Evolutionary conservation across 495 filamentous ascomycete species (phyloP), one percentile per base, ranked within the genome.

Genomic region (Aspergillus heteromorphus): DNA sequence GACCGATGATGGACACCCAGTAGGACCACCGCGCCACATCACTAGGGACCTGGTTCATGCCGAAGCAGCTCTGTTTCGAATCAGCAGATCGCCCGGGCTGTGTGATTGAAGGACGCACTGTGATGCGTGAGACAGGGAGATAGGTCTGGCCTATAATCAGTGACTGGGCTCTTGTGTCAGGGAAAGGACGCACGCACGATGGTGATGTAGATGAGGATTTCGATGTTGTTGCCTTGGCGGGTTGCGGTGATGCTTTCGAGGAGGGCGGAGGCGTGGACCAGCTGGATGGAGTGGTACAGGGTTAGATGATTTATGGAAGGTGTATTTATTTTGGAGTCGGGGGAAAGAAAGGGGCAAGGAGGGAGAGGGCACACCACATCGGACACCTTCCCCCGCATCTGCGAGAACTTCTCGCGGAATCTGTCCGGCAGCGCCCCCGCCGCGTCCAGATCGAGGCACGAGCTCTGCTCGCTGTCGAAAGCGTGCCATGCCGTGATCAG

Each of bases 181-280:
- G 31, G 23, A 14, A 40, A 19, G 29, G 16, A 2, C 23, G 6
- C 21, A 53, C 57, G 21, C 29, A 63, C 60, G 31, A 63, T 60
- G 34, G 52, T 63, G 16, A 63, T 57, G 17, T 57, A 51, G 4
- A 57, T 57, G 4, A 63, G 29, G 31, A 56, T 53, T 23, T 51
- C 48, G 41, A 63, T 63, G 47, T 63, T 57, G 23, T 63, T 48
- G 14, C 60, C 60, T 29, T 63, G 53, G 17, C 49, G 53, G 1
- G 60, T 60, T 19, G 57, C 53, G 25, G 45, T 60, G 1, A 59
- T 59, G 30, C 60, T 63, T 38, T 63, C 53, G 14, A 51, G 25
- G 13, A 60, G 42, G 6, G 57, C 53, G 6, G 60, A 63, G 21
- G 57, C 57, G 53, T 63, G 60, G 43, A 63, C 60, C 30, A 57